These are phyloP conservation scores for Phlebopus sp. DNA, from an alignment of 1,284 basidiomycete genomes.

Conservation along the genomic window DNA sequence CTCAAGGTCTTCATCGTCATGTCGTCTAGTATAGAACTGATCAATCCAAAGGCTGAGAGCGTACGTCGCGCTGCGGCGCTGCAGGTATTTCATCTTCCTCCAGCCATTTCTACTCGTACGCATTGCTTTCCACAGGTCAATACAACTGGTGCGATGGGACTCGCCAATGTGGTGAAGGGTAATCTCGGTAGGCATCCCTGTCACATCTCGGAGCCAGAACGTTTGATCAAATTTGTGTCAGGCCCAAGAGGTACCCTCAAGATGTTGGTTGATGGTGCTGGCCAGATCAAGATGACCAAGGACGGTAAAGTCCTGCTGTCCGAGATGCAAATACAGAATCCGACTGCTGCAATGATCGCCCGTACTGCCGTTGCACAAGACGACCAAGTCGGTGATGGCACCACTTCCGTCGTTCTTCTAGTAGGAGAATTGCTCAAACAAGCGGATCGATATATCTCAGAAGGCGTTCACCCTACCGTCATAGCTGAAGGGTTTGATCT, in stretches of 20 bases:
- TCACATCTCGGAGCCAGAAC: slow-evolving; percentile 17
- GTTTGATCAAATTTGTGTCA: slow-evolving; percentile 34
- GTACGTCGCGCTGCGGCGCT: slow-evolving; percentile 90
- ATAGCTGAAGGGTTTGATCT: slow-evolving; percentile 95
- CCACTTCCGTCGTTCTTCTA: slow-evolving; percentile 94
- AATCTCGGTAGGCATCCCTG: slow-evolving; percentile 73
- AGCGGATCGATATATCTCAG: slow-evolving; percentile 95
- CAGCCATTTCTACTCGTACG: slow-evolving; percentile 18
- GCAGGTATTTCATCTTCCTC: slow-evolving; percentile 58
- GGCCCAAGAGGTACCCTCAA: slow-evolving; percentile 96
- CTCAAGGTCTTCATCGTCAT: slow-evolving; percentile 38
- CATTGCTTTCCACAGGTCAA: slow-evolving; percentile 59
- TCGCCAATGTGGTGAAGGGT: slow-evolving; percentile 95
- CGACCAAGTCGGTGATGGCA: slow-evolving; percentile 98
- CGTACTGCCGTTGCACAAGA: slow-evolving; percentile 98
- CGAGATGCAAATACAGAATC: slow-evolving; percentile 99
- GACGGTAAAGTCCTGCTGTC: slow-evolving; percentile 98
- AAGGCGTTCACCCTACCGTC: slow-evolving; percentile 97
- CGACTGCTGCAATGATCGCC: slow-evolving; percentile 99
- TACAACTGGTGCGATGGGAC: slow-evolving; percentile 92
- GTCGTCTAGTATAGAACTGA: slow-evolving; percentile 85
- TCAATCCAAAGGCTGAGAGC: slow-evolving; percentile 95
- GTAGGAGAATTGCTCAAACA: slow-evolving; percentile 98
- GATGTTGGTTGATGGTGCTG: slow-evolving; percentile 99
- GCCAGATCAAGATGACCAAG: slow-evolving; percentile 99